Evolutionary conservation across 1,139 yeast species (phyloP).

Genomic region (Geotrichum siamense): DNA sequence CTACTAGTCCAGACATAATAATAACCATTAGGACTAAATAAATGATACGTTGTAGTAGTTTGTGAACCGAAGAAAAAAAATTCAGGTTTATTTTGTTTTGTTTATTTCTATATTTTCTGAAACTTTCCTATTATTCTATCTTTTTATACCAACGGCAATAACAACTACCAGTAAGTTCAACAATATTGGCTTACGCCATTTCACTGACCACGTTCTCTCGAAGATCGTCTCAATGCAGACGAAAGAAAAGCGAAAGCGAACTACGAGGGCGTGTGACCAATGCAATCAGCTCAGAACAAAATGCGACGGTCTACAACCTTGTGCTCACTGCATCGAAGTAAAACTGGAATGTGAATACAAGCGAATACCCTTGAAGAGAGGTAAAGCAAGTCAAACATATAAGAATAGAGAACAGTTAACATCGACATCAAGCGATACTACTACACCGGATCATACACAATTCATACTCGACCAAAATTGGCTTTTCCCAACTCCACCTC

Average conservation of each 20-base stretch:
- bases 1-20: too few species aligned
- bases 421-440: not conserved
- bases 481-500: constrained; percentile 2
- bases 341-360: constrained; percentile 35
- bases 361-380: constrained; percentile 37
- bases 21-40: too few species aligned
- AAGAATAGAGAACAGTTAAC: constrained; percentile 8
- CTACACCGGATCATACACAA: constrained; percentile 4
- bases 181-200: not conserved
- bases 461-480: constrained; percentile 5
- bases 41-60: too few species aligned
- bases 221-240: constrained; percentile 1
- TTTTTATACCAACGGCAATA: not conserved
- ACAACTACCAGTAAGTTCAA: not conserved
- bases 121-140: not conserved
- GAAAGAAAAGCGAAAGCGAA: constrained; percentile 24
- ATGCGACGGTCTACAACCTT: constrained; percentile 39
- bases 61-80: not conserved
- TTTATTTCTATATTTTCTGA: not conserved
- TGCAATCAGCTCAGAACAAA: constrained; percentile 39
- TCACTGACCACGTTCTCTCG: not conserved
- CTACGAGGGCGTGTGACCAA: constrained; percentile 38
- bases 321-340: constrained; percentile 34
- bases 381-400: constrained; percentile 34
- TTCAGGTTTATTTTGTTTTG: not conserved